Percentiles rank a stretch among this genome's conserved stretches.
Conservation (phyloP, 345 rosid species). For the sweet orange (Citrus sinensis) region DNA sequence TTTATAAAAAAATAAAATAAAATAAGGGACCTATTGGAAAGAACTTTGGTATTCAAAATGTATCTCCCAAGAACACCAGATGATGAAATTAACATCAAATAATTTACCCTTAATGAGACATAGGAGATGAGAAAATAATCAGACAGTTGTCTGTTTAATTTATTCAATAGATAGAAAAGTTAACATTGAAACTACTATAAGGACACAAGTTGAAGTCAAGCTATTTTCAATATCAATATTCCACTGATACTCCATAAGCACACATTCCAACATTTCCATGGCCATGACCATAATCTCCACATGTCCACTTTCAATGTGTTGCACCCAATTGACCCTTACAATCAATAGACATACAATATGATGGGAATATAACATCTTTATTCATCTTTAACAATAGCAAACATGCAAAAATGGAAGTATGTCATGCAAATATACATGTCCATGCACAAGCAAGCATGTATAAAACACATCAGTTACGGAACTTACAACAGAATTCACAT, state of each 20-base stretch:
- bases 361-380: neutral
- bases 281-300: neutral
- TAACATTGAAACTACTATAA: neutral
- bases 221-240: neutral
- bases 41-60: neutral
- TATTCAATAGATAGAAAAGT: neutral
- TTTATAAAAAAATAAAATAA: too few relatives aligned
- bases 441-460: neutral
- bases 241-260: neutral
- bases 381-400: neutral
- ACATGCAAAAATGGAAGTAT: neutral
- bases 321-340: neutral
- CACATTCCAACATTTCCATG: neutral
- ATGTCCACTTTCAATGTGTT: too few relatives aligned
- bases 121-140: neutral
- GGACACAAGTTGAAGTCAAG: neutral
- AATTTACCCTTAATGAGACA: neutral
- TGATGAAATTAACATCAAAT: neutral
- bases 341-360: neutral
- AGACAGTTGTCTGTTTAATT: neutral
- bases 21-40: neutral
- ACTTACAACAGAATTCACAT: constrained; percentile 97
- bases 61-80: neutral
- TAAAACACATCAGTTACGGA: constrained; percentile 5
- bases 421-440: neutral